Base-by-base conservation (phyloP, 1,284 basidiomycete species). In the Irpex sp. region DNA sequence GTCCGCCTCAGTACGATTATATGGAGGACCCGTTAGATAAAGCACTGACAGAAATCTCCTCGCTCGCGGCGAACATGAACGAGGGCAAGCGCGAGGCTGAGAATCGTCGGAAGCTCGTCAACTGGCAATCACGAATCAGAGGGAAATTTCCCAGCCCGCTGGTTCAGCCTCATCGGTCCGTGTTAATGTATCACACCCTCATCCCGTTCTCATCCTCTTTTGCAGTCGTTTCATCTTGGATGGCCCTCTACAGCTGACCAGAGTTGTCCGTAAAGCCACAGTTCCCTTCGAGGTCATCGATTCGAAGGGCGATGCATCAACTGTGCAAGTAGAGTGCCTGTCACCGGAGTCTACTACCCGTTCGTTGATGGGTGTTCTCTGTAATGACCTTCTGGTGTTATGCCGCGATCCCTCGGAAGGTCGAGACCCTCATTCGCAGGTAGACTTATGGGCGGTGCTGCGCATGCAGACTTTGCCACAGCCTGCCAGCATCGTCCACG, bases 81-180 rank as follows among this genome's bases (percentile, higher is more conserved):
- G 95, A 98, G 78, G 93, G 94, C 67, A 97, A 97, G 76, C 88
- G 95, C 15, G 95, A 97, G 70, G 85, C 93, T 2, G 95, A 98
- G 77, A 94, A 93, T 4, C 83, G 96, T 37, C 84, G 89, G 43
- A 92, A 93, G 70, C 83, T 98, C 35, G 92, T 96, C 21, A 87
- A 91, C 70, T 94, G 97, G 97, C 97, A 99, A 79, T 76, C 89
- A 58, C 84, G 94, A 68, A 97, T 99, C 70, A 84, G 90, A 50
- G 94, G 94, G 31, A 91, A 87, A 70, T 97, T 97, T 74, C 93
- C 95, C 3, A 96, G 94, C 63, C 96, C 97, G 8, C 81, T 99
- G 50, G 97, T 99, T 33, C 97, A 99, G 75, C 97, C 97, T 13
- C 97, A 99, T 79, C 88, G 97, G 83, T 50, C 55, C 39, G 39